Evolutionary conservation across 345 rosid species (phyloP), one percentile per base, ranked within the genome.

Genomic region (Turnera subulata): DNA sequence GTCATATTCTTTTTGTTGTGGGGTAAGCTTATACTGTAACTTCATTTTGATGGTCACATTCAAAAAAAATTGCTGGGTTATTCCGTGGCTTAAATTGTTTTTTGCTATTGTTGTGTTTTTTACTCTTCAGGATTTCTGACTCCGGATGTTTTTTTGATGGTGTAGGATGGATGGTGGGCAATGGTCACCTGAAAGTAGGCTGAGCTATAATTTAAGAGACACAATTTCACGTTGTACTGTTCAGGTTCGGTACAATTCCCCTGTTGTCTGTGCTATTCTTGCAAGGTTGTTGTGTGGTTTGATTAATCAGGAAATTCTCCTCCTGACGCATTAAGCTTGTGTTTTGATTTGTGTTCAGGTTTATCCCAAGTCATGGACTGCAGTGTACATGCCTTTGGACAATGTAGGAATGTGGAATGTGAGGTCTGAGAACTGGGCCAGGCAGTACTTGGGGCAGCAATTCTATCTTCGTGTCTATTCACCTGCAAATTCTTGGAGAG

Each of bases 371-470:
- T 82, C 93, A 51, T 85, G 93, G 93, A 82, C 83, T 16, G 83
- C 89, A 38, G 76, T 79, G 26, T 82, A 82, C 73, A 63, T 82
- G 82, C 80, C 93, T 14, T 35, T 85, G 59, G 93, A 85, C 68
- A 85, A 82, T 16, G 89, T 83, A 23, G 93, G 93, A 47, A 82
- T 85, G 88, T 85, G 92, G 92, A 85, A 80, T 46, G 55, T 85
- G 51, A 79, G 92, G 68, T 85, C 89, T 0, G 88, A 82, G 76
- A 79, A 78, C 68, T 85, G 89, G 92, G 80, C 63, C 15, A 78
- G 76, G 20, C 88, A 79, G 50, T 82, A 85, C 68, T 58, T 85
- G 21, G 93, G 89, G 23, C 93, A 85, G 32, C 93, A 85, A 59
- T 80, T 85, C 63, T 85, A 85, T 63, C 75, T 82, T 21, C 76